Evolutionary conservation across 768 basidiomycete genomes (phyloP).

Genomic region (Tephrocybe sp.): DNA sequence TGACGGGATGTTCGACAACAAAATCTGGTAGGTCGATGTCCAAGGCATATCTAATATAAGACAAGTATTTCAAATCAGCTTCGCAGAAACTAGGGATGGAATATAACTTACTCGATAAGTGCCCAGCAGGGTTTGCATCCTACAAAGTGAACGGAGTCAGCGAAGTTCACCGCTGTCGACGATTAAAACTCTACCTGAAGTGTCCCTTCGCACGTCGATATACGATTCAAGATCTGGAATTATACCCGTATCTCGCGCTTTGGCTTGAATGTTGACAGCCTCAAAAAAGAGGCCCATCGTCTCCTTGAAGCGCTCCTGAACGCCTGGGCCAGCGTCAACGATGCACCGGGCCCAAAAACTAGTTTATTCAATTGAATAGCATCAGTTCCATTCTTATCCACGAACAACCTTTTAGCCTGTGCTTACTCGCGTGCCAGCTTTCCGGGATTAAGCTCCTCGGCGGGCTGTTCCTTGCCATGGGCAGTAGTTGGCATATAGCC

Average conservation of each 20-base stretch:
- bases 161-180: not conserved
- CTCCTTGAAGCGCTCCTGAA: slow-evolving; percentile 68
- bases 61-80: not conserved
- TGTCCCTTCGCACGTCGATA: slow-evolving; percentile 69
- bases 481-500: slow-evolving; percentile 45
- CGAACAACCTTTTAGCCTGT: slow-evolving; percentile 8
- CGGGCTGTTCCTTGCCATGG: slow-evolving; percentile 33
- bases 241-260: slow-evolving; percentile 46
- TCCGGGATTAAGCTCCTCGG: slow-evolving; percentile 50
- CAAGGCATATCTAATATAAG: slow-evolving; percentile 48
- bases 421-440: slow-evolving; percentile 69
- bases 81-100: not conserved
- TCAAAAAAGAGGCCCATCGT: slow-evolving; percentile 68
- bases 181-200: slow-evolving; percentile 46
- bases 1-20: slow-evolving; percentile 63
- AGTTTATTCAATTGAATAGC: slow-evolving; percentile 9
- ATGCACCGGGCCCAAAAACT: slow-evolving; percentile 73
- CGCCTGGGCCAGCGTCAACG: slow-evolving; percentile 50
- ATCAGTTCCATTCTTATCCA: not conserved
- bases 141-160: slow-evolving; percentile 10
- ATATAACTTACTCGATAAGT: slow-evolving; percentile 56
- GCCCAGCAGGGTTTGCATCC: slow-evolving; percentile 76
- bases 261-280: slow-evolving; percentile 61
- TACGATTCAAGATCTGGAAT: slow-evolving; percentile 75
- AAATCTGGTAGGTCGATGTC: slow-evolving; percentile 69